These are phyloP conservation scores for Flaveria bidentis DNA, from an alignment of 129 eudicot genomes.

Conservation along the genomic window DNA sequence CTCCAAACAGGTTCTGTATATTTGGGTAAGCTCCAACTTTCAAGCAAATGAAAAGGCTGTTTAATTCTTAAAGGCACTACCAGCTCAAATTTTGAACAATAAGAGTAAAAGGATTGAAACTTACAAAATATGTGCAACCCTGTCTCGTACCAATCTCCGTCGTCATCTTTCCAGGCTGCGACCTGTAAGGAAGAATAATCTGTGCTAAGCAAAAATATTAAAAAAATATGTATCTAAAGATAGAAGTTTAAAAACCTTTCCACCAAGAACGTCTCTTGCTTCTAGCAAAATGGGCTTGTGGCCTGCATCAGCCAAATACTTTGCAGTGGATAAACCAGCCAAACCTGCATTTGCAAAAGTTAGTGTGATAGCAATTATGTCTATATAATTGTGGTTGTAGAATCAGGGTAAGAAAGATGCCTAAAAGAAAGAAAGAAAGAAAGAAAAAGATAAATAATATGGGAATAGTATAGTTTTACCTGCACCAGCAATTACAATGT, in stretches of 20 bases:
- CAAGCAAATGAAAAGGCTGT: too few relatives aligned
- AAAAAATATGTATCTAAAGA: too few relatives aligned
- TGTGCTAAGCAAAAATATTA: too few relatives aligned
- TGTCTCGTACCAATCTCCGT: slow-evolving; percentile 99
- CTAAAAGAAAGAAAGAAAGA: too few relatives aligned
- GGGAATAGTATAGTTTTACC: slow-evolving; percentile 41
- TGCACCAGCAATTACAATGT: slow-evolving; percentile 91
- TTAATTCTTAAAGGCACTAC: too few relatives aligned
- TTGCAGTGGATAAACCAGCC: slow-evolving; percentile 96
- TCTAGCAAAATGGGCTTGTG: slow-evolving; percentile 88
- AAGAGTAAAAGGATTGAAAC: slow-evolving; percentile 27
- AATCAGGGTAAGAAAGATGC: too few relatives aligned
- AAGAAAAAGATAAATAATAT: too few relatives aligned
- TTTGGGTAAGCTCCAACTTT: slow-evolving; percentile 98
- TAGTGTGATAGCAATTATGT: neutral
- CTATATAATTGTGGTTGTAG: neutral
- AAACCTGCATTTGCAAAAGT: slow-evolving; percentile 53
- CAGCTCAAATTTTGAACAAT: too few relatives aligned
- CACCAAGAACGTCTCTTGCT: slow-evolving; percentile 97
- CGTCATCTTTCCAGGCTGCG: slow-evolving; percentile 98
- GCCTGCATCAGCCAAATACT: slow-evolving; percentile 96
- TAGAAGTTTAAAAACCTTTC: slow-evolving; percentile 57
- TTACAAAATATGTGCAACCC: slow-evolving; percentile 96
- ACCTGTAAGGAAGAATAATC: slow-evolving; percentile 41
- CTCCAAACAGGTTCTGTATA: slow-evolving; percentile 92